A percentile compares a stretch with the other conserved stretches of the same genome.
Conservation (phyloP, 306 rosid species). For the Ammopiptanthus mongolicus region DNA sequence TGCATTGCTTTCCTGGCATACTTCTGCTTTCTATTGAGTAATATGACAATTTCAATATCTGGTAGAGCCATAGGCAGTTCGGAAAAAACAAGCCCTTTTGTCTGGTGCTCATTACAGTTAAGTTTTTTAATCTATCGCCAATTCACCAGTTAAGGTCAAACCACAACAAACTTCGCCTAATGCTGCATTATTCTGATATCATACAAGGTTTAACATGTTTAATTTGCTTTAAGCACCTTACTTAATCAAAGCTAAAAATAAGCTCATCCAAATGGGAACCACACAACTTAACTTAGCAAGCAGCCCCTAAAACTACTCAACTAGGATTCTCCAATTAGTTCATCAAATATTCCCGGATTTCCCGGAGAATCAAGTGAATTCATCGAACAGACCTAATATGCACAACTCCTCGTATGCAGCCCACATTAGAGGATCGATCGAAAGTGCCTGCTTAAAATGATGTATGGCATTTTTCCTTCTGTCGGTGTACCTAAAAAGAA, state of each 20-base stretch:
- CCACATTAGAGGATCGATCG: constrained; percentile 58
- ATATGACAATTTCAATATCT: constrained; percentile 3
- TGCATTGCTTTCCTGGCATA: not conserved
- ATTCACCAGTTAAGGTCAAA: not conserved
- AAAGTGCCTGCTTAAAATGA: constrained; percentile 43
- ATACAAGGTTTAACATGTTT: not conserved
- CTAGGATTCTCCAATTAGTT: not conserved
- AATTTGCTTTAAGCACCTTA: not conserved
- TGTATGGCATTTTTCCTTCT: constrained; percentile 40
- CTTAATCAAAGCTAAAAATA: constrained; percentile 9
- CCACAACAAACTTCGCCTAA: not conserved
- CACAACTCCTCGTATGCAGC: constrained; percentile 89
- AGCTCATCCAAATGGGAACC: constrained; percentile 5
- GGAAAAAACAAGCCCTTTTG: not conserved
- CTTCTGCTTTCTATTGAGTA: not conserved
- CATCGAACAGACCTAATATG: constrained; percentile 60
- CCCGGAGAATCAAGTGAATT: not conserved
- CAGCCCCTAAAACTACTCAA: not conserved
- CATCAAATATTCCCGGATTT: not conserved
- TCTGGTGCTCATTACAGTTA: not conserved
- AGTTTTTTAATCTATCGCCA: not conserved
- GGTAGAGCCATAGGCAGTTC: constrained; percentile 1
- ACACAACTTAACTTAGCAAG: not conserved
- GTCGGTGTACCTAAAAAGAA: constrained; percentile 40
- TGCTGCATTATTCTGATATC: not conserved